These are phyloP conservation scores for Esteya vermicola DNA, from an alignment of 2,329 filamentous ascomycete genomes.

Conservation along the genomic window DNA sequence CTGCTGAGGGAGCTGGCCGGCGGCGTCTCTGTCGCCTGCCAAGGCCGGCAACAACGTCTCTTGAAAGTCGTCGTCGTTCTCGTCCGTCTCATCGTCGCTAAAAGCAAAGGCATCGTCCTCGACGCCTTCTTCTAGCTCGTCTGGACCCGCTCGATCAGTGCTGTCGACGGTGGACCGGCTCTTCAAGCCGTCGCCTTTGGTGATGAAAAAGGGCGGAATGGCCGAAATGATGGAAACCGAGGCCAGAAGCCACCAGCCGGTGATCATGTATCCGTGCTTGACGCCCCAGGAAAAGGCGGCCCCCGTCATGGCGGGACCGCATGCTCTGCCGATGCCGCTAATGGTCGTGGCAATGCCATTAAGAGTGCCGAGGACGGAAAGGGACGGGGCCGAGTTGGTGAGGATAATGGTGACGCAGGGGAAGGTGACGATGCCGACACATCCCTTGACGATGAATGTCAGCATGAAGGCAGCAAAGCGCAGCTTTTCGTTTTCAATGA, in stretches of 20 bases:
- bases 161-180: conserved; percentile 17
- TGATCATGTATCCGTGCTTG: conserved; percentile 58
- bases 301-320: conserved; percentile 64
- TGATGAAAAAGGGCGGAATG: conserved; percentile 59
- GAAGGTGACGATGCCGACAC: conserved; percentile 70
- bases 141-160: conserved; percentile 15
- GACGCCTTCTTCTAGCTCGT: conserved; percentile 21
- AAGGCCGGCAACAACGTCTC: conserved; percentile 4
- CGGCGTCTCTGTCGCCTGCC: background rate
- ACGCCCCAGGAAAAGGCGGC: conserved; percentile 63
- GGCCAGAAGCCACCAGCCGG: conserved; percentile 71
- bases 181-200: conserved; percentile 56
- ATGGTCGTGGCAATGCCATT: conserved; percentile 84
- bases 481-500: conserved; percentile 31
- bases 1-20: background rate
- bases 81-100: conserved; percentile 9
- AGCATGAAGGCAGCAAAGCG: conserved; percentile 50
- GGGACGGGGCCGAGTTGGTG: conserved; percentile 68
- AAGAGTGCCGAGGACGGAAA: conserved; percentile 69
- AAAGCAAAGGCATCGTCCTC: conserved; percentile 15
- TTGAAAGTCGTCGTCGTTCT: conserved; percentile 4
- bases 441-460: conserved; percentile 61
- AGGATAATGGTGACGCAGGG: conserved; percentile 82
- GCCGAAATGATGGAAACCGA: conserved; percentile 48
- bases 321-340: conserved; percentile 63